Base-by-base conservation (phyloP, 495 filamentous ascomycete genomes). In the Glarea lozoyensis region DNA sequence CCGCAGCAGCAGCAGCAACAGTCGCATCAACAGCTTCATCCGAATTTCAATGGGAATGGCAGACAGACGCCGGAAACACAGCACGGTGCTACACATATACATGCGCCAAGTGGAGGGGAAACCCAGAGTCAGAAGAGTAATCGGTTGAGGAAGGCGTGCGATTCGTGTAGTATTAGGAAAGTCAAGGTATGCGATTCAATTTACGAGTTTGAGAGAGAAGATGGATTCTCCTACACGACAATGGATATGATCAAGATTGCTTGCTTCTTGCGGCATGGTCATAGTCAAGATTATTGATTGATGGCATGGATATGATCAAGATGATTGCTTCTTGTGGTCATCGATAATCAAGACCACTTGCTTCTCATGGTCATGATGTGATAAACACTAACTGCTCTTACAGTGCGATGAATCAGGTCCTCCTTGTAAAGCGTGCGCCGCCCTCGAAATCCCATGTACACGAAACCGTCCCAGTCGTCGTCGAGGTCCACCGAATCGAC, bases 171-270 rank as follows among this genome's bases (percentile, higher is more conserved):
- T 52, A 76, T 82, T 50, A 78, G 86, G 23, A 92, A 92, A 56
- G 84, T 92, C 20, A 92, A 90, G 76, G 84, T 87, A 58, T n/a
- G 58, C n/a, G n/a, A n/a, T n/a, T n/a, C n/a, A n/a, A n/a, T n/a
- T n/a, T n/a, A n/a, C n/a, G n/a, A n/a, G n/a, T n/a, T n/a, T n/a
- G n/a, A n/a, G n/a, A n/a, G n/a, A n/a, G n/a, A n/a, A n/a, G n/a
- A n/a, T n/a, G n/a, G n/a, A n/a, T n/a, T n/a, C n/a, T n/a, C n/a
- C n/a, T n/a, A n/a, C n/a, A n/a, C n/a, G n/a, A n/a, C n/a, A n/a
- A n/a, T n/a, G n/a, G n/a, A n/a, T n/a, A n/a, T n/a, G n/a, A n/a
- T n/a, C n/a, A n/a, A n/a, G n/a, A n/a, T n/a, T n/a, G n/a, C n/a
- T n/a, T n/a, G n/a, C n/a, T n/a, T n/a, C n/a, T n/a, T n/a, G n/a